phyloP scores from a whole-genome alignment of 1,284 basidiomycete species.

The Ceratobasidium sp. region DNA sequence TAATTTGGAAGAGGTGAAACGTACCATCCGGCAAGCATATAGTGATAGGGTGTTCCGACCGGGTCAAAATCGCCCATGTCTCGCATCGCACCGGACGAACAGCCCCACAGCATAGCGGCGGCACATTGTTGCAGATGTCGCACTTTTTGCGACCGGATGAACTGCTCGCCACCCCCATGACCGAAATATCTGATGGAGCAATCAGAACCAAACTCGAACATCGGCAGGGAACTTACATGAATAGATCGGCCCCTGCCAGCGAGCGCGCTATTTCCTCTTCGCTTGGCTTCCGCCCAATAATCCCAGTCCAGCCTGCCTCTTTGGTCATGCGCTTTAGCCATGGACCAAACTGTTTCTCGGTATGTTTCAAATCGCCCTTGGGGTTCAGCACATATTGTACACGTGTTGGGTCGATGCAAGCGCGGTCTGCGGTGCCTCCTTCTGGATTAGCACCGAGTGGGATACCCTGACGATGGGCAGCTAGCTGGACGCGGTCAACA shows the following conservation, averaged over 20 bases:
- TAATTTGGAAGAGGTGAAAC: constrained; percentile 56
- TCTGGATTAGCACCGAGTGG: constrained; percentile 38
- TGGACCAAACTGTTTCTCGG: constrained; percentile 83
- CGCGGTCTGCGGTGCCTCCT: constrained; percentile 61
- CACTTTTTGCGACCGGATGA: constrained; percentile 87
- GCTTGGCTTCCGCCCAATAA: constrained; percentile 80
- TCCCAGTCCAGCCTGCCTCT: constrained; percentile 83
- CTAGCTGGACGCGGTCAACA: constrained; percentile 80
- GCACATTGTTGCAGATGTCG: constrained; percentile 86
- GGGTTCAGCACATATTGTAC: constrained; percentile 94
- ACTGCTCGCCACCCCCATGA: constrained; percentile 97
- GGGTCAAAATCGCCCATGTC: constrained; percentile 96
- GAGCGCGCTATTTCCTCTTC: constrained; percentile 85
- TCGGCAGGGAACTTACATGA: constrained; percentile 75
- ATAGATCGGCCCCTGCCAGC: constrained; percentile 78
- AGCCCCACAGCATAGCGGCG: constrained; percentile 98
- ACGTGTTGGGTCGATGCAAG: constrained; percentile 70
- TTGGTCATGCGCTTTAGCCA: constrained; percentile 79
- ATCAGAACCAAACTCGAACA: background rate
- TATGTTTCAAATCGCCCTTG: constrained; percentile 87
- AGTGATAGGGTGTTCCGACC: constrained; percentile 91
- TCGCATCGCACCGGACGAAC: constrained; percentile 89
- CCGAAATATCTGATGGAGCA: constrained; percentile 85
- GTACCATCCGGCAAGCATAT: constrained; percentile 96
- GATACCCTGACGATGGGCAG: constrained; percentile 59